Evolutionary conservation across 768 basidiomycete genomes (phyloP).

Genomic region (Pisolithus sp.): DNA sequence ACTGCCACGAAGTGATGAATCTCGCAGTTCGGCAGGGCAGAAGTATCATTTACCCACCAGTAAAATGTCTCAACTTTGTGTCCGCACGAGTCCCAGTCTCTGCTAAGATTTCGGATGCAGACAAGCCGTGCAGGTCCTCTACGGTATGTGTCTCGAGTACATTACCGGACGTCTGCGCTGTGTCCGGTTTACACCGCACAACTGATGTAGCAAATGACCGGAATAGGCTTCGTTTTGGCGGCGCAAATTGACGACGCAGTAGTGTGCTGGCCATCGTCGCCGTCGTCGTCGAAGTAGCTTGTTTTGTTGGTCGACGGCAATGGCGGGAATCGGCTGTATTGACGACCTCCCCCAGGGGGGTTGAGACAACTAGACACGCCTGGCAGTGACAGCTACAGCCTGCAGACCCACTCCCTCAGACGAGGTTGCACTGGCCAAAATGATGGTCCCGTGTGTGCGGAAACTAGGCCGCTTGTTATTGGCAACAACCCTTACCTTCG

Average conservation of each 20-base stretch:
- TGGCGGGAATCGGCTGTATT: conserved; percentile 22
- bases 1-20: conserved; percentile 40
- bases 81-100: conserved; percentile 70
- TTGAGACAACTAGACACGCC: too few species aligned
- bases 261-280: conserved; percentile 59
- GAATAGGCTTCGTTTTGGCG: conserved; percentile 23
- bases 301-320: not conserved
- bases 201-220: conserved; percentile 23
- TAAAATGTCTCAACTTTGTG: conserved; percentile 87
- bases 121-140: conserved; percentile 79
- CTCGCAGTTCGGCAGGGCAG: not conserved
- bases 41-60: conserved; percentile 46
- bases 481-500: conserved; percentile 3
- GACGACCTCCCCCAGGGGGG: too few species aligned
- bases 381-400: too few species aligned
- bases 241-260: conserved; percentile 51
- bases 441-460: conserved; percentile 4
- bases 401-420: too few species aligned
- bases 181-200: conserved; percentile 16
- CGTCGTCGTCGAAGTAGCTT: conserved; percentile 20
- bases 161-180: conserved; percentile 30
- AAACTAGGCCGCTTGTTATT: conserved; percentile 1
- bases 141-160: conserved; percentile 66
- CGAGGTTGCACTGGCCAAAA: not conserved
- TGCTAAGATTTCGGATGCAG: conserved; percentile 71